A percentile compares a stretch with the other conserved stretches of the same genome.
Conservation (phyloP, 2,329 filamentous ascomycete species). For the Aspergillus sp. region DNA sequence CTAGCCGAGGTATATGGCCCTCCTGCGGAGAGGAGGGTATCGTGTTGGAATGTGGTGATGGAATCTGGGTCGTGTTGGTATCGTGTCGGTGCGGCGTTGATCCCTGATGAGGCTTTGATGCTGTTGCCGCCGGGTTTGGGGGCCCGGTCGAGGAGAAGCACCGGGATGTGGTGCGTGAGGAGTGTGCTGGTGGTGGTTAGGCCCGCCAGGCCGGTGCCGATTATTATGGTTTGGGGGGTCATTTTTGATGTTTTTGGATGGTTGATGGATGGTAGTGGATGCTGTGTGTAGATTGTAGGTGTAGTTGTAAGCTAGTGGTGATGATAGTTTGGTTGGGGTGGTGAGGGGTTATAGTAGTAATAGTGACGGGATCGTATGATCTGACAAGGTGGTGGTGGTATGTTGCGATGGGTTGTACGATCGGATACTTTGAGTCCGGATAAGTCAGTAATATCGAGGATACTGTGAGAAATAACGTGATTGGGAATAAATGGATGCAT, state of each 20-base stretch:
- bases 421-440: no score
- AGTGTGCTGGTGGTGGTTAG: conserved; percentile 61
- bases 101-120: conserved; percentile 68
- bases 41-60: conserved; percentile 51
- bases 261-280: no score
- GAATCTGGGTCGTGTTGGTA: conserved; percentile 53
- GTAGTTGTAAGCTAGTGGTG: no score
- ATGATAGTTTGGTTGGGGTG: no score
- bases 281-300: no score
- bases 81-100: conserved; percentile 62
- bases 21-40: conserved; percentile 62
- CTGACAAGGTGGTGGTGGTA: no score
- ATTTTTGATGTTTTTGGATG: not conserved
- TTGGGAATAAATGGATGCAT: no score
- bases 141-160: conserved; percentile 61
- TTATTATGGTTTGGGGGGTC: conserved; percentile 48
- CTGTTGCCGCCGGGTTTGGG: conserved; percentile 64
- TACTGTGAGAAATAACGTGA: no score
- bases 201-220: conserved; percentile 67
- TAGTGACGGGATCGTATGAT: no score
- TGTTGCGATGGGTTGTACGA: no score
- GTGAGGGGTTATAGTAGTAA: no score
- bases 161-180: conserved; percentile 53
- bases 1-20: conserved; percentile 23
- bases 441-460: no score